A percentile compares a stretch with the other conserved stretches of the same genome.
Evolutionary conservation across 768 basidiomycete genomes (phyloP).

Genomic region (Serendipita vermifera): DNA sequence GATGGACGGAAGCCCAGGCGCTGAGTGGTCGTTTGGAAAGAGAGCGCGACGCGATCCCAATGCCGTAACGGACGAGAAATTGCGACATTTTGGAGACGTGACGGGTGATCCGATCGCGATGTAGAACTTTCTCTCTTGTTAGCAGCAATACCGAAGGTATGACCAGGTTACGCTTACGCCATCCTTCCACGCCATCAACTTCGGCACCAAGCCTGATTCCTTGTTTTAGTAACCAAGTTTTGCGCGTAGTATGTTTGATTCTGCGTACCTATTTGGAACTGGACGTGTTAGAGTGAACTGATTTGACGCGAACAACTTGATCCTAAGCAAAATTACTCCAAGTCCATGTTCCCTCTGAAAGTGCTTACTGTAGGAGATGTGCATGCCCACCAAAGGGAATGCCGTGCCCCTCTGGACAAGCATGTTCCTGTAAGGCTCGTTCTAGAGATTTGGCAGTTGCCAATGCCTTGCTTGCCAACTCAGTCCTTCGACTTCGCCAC

Average conservation of each 20-base stretch:
- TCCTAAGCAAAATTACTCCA: background rate
- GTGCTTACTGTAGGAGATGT: conserved; percentile 1
- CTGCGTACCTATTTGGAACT: conserved; percentile 3
- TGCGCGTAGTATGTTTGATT: background rate
- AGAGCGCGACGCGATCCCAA: background rate
- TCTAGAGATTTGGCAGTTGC: background rate
- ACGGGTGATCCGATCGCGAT: background rate
- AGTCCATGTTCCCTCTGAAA: background rate
- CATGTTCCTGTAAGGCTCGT: background rate
- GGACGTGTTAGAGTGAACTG: background rate
- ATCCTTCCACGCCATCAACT: background rate
- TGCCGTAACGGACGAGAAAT: background rate
- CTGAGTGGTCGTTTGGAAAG: background rate
- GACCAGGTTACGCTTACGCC: background rate
- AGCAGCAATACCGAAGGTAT: background rate
- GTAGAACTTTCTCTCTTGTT: background rate
- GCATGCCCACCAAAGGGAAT: background rate
- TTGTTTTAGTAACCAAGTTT: background rate
- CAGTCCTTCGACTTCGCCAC: background rate
- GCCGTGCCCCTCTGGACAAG: background rate
- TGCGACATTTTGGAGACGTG: background rate
- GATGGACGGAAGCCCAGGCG: background rate
- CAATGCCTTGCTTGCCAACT: background rate
- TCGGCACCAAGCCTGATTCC: background rate
- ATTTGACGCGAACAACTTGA: background rate